phyloP scores from a whole-genome alignment of 225 moss, liverwort and hornwort species.

The Sphagnum contortum region DNA sequence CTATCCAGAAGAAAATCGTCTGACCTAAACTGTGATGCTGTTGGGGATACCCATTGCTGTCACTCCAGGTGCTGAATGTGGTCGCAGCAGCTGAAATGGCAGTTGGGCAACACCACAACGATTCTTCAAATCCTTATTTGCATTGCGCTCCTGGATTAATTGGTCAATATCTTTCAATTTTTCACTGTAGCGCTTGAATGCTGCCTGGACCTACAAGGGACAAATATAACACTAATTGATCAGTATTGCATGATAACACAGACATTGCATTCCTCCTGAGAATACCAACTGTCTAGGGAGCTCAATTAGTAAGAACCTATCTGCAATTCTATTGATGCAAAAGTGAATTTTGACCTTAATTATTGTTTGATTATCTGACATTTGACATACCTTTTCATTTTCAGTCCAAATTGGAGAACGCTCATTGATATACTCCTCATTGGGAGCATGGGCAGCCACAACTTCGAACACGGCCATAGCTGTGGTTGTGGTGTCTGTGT shows the following conservation, averaged over 20 bases:
- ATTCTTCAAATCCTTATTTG: slow-evolving; percentile 23
- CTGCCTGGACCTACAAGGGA: too few relatives aligned
- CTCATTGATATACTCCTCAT: slow-evolving; percentile 25
- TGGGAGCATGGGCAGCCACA: slow-evolving; percentile 31
- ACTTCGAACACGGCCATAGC: slow-evolving; percentile 50
- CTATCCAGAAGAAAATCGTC: too few relatives aligned
- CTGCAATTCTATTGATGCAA: too few relatives aligned
- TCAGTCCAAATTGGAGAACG: slow-evolving; percentile 23
- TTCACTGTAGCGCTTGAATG: slow-evolving; percentile 9
- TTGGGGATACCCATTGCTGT: slow-evolving; percentile 45
- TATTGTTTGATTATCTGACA: too few relatives aligned
- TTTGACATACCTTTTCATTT: slow-evolving; percentile 11
- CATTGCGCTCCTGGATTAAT: slow-evolving; percentile 27
- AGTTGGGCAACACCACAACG: slow-evolving; percentile 22
- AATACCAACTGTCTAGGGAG: too few relatives aligned
- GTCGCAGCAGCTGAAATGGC: slow-evolving; percentile 32
- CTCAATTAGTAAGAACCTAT: too few relatives aligned
- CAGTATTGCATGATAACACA: too few relatives aligned
- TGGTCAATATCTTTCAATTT: slow-evolving; percentile 16
- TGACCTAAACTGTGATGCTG: slow-evolving; percentile 23
- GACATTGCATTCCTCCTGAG: too few relatives aligned
- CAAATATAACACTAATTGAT: too few relatives aligned
- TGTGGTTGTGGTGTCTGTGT: slow-evolving; percentile 18
- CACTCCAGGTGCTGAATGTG: slow-evolving; percentile 29
- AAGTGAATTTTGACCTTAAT: too few relatives aligned